Evolutionary conservation across 345 rosid genomes (phyloP).

Genomic region (Brassica juncea): DNA sequence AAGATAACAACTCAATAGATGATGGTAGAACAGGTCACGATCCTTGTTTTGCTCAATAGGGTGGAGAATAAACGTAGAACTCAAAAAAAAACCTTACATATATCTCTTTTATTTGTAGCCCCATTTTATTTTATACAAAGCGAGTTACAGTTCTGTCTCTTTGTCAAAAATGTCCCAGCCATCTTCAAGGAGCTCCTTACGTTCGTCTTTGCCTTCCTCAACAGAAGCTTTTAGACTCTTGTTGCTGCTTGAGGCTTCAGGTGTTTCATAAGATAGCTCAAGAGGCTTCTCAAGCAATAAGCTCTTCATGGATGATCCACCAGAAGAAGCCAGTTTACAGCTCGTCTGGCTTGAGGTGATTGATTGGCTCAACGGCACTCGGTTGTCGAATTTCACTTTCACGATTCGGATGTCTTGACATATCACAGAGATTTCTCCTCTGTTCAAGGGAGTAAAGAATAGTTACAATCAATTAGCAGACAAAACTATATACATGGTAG

Average conservation of each 20-base stretch:
- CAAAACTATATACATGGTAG: background rate
- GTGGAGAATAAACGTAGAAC: no score
- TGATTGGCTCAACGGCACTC: constrained; percentile 68
- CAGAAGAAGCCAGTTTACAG: constrained; percentile 69
- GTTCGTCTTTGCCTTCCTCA: constrained; percentile 19
- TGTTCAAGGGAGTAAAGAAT: constrained; percentile 32
- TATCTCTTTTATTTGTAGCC: no score
- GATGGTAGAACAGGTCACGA: no score
- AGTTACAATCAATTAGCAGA: background rate
- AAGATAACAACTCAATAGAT: no score
- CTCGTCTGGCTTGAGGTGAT: constrained; percentile 78
- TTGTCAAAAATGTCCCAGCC: constrained; percentile 67
- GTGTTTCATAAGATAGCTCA: constrained; percentile 24
- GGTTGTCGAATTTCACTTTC: constrained; percentile 71
- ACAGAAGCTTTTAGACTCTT: constrained; percentile 40
- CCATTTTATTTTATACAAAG: no score
- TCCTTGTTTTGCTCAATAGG: no score
- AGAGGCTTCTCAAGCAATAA: constrained; percentile 35
- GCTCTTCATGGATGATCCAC: constrained; percentile 51
- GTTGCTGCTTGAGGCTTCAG: constrained; percentile 30
- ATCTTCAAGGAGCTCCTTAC: constrained; percentile 51
- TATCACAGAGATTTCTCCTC: constrained; percentile 89
- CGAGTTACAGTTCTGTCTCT: constrained; percentile 21
- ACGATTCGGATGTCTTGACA: constrained; percentile 77
- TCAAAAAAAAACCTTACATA: no score